Conservation (phyloP, 805 yeast species). For the Metschnikowia vanudenii region DNA sequence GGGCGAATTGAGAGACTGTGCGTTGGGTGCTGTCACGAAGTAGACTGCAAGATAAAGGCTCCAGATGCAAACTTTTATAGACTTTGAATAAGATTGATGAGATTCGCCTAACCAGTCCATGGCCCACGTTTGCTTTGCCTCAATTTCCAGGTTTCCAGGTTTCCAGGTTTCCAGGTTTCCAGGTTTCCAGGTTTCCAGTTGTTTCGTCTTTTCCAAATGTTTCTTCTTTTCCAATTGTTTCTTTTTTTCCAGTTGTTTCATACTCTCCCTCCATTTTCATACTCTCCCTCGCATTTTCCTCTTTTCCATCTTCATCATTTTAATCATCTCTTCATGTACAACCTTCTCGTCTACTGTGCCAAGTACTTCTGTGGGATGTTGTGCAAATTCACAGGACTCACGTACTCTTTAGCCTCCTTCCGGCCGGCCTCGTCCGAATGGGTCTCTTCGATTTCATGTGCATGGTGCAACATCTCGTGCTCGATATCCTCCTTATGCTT, state of each 20-base stretch:
- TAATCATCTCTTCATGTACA: no score
- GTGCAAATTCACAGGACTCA: constrained; percentile 29
- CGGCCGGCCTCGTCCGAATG: constrained; percentile 34
- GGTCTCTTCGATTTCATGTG: constrained; percentile 73
- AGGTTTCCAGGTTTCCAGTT: no score
- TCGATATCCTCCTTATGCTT: constrained; percentile 89
- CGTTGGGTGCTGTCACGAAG: constrained; percentile 26
- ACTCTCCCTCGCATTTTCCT: no score
- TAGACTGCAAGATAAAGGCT: neutral
- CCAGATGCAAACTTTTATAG: neutral
- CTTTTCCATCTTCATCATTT: no score
- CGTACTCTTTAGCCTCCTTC: constrained; percentile 27
- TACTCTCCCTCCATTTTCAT: no score
- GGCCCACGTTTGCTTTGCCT: no score
- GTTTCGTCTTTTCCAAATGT: neutral
- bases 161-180: no score
- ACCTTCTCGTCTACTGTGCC: no score
- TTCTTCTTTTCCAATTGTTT: neutral
- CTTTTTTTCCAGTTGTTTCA: neutral
- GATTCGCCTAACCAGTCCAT: no score
- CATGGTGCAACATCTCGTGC: constrained; percentile 81
- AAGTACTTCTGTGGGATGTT: constrained; percentile 35
- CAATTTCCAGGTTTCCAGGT: no score
- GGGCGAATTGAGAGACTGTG: constrained; percentile 62
- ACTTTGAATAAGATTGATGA: neutral